phyloP scores from a whole-genome alignment of 2,329 filamentous ascomycete species.

The Beauveria rudraprayagi region DNA sequence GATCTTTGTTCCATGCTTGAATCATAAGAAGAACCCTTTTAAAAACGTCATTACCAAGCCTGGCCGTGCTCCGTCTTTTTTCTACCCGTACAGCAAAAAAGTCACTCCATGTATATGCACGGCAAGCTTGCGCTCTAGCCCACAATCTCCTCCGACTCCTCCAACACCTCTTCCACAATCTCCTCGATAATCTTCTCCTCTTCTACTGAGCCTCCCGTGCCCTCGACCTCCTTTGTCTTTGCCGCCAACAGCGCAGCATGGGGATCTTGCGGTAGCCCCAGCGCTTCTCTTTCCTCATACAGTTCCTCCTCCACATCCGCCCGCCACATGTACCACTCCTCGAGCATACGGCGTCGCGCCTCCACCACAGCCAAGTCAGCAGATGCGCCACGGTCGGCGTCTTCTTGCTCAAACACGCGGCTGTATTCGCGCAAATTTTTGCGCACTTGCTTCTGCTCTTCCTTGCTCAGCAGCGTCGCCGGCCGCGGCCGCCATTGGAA shows the following conservation, averaged over 20 bases:
- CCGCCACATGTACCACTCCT: conserved; percentile 86
- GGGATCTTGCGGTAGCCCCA: conserved; percentile 59
- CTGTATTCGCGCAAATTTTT: conserved; percentile 98
- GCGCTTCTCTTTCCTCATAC: conserved; percentile 58
- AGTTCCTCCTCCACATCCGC: conserved; percentile 64
- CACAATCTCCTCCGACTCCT: conserved; percentile 77
- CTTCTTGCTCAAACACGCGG: conserved; percentile 89
- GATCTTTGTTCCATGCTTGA: background rate
- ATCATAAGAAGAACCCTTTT: conserved; percentile 10
- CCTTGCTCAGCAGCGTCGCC: conserved; percentile 82
- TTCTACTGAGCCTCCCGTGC: conserved; percentile 40
- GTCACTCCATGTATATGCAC: conserved; percentile 10
- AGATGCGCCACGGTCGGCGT: conserved; percentile 84
- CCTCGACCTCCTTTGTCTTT: conserved; percentile 44
- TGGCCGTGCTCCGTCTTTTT: conserved; percentile 22
- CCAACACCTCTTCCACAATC: conserved; percentile 72
- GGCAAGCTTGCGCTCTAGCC: conserved; percentile 19
- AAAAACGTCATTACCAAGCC: conserved; percentile 26
- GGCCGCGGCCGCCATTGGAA: conserved; percentile 91
- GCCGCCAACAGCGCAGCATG: conserved; percentile 53
- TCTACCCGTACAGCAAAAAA: conserved; percentile 25
- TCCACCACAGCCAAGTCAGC: conserved; percentile 93
- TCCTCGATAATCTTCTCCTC: conserved; percentile 80
- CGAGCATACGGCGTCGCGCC: conserved; percentile 68
- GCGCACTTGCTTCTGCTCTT: conserved; percentile 95